Conservation (phyloP, 176 grass and related monocot species). For the Lolium perenne region DNA sequence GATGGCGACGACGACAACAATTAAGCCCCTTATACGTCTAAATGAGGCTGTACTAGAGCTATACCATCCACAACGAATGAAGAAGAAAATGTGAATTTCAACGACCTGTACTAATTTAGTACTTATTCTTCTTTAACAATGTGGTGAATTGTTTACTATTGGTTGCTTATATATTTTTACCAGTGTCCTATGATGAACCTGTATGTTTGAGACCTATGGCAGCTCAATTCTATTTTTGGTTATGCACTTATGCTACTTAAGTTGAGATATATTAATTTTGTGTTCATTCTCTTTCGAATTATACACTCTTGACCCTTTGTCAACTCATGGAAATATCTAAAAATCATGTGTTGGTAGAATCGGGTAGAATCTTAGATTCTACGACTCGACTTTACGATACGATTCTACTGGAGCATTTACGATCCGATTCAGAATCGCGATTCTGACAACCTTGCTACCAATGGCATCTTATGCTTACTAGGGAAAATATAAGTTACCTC, state of each 20-base stretch:
- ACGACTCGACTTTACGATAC: not conserved
- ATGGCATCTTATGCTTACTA: constrained; percentile 5
- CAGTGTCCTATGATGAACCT: not conserved
- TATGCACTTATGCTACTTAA: not conserved
- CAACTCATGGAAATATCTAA: not conserved
- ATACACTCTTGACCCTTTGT: not conserved
- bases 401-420: not conserved
- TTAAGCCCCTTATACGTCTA: not conserved
- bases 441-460: not conserved
- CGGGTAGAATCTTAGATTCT: not conserved
- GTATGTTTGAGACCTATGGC: not conserved
- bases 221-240: not conserved
- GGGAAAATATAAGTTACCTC: constrained; percentile 52
- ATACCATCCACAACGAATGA: not conserved
- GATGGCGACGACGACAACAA: not conserved
- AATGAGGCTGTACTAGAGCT: not conserved
- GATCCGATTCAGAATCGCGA: not conserved
- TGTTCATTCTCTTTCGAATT: not conserved
- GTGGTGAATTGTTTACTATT: not conserved
- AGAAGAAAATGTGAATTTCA: not conserved
- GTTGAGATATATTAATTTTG: not conserved
- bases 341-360: not conserved
- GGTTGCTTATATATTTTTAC: not conserved
- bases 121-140: not conserved
- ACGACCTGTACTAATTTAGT: not conserved